A percentile compares a stretch with the other conserved stretches of the same genome.
Evolutionary conservation across 495 filamentous ascomycete species (phyloP).

Genomic region (Glonium stellatum): DNA sequence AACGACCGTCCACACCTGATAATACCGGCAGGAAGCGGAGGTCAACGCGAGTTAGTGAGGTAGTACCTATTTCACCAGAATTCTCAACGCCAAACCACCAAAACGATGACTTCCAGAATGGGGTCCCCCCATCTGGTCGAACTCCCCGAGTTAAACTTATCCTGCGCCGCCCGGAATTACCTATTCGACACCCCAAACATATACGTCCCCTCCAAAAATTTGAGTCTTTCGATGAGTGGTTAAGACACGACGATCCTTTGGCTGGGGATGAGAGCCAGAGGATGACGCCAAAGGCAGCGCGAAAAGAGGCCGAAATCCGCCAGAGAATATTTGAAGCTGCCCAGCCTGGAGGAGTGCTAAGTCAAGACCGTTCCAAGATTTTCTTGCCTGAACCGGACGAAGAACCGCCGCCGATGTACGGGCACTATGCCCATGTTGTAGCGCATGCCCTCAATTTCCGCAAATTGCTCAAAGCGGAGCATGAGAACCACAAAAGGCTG

Average conservation of each 20-base stretch:
- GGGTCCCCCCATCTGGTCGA: constrained; percentile 3
- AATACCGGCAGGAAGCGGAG: background rate
- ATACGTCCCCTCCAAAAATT: constrained; percentile 41
- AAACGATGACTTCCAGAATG: constrained; percentile 1
- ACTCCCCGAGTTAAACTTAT: constrained; percentile 21
- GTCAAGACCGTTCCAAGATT: constrained; percentile 60
- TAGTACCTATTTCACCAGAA: background rate
- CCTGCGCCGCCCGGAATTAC: constrained; percentile 14
- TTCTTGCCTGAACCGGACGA: constrained; percentile 71
- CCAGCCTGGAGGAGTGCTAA: constrained; percentile 65
- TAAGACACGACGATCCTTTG: constrained; percentile 43
- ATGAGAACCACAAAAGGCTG: constrained; percentile 58
- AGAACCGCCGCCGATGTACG: constrained; percentile 68
- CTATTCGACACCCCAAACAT: constrained; percentile 44
- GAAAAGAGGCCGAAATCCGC: constrained; percentile 49
- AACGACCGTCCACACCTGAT: constrained; percentile 11
- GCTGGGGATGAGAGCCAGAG: constrained; percentile 39
- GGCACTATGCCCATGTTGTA: constrained; percentile 77
- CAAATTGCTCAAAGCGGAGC: constrained; percentile 67
- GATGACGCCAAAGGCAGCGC: constrained; percentile 52
- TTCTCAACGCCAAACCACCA: background rate
- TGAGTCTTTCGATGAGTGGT: constrained; percentile 51
- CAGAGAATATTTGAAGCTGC: constrained; percentile 60
- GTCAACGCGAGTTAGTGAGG: constrained; percentile 4
- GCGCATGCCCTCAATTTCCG: constrained; percentile 76